Percentiles rank a stretch among this genome's conserved stretches.
phyloP scores from a whole-genome alignment of 495 filamentous ascomycete species.

The Podospora appendiculata region DNA sequence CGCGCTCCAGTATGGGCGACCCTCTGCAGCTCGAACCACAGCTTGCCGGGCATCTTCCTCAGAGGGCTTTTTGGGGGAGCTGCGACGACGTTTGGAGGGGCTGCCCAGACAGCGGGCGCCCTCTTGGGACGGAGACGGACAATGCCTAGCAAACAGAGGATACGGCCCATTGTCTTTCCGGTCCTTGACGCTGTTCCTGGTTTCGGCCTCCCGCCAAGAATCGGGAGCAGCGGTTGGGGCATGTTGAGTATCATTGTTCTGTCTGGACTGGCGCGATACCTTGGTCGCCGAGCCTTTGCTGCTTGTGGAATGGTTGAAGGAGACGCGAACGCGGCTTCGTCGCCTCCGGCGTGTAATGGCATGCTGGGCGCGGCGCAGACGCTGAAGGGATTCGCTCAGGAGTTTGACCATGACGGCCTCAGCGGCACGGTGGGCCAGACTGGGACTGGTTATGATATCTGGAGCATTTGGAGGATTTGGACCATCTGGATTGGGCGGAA shows the following conservation, averaged over 20 bases:
- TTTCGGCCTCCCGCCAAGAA: slow-evolving; percentile 1
- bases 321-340: slow-evolving; percentile 17
- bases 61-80: background rate
- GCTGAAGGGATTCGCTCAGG: slow-evolving; percentile 20
- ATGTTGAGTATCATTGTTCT: background rate
- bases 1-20: slow-evolving; percentile 9
- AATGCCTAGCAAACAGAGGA: background rate
- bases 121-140: slow-evolving; percentile 1
- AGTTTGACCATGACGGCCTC: slow-evolving; percentile 27
- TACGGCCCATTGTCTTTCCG: slow-evolving; percentile 4
- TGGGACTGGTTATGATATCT: slow-evolving; percentile 7
- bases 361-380: slow-evolving; percentile 20
- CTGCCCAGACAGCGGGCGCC: slow-evolving; percentile 10
- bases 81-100: slow-evolving; percentile 6
- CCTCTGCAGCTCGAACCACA: background rate
- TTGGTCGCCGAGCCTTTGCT: slow-evolving; percentile 5
- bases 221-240: background rate
- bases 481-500: slow-evolving; percentile 16
- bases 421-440: slow-evolving; percentile 25
- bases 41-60: background rate
- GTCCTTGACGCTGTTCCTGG: background rate
- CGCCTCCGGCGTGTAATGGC: slow-evolving; percentile 12
- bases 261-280: slow-evolving; percentile 1
- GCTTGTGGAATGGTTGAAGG: slow-evolving; percentile 11
- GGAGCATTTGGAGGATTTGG: background rate